Conservation (phyloP, 306 rosid genomes). For the Ceratonia siliqua region DNA sequence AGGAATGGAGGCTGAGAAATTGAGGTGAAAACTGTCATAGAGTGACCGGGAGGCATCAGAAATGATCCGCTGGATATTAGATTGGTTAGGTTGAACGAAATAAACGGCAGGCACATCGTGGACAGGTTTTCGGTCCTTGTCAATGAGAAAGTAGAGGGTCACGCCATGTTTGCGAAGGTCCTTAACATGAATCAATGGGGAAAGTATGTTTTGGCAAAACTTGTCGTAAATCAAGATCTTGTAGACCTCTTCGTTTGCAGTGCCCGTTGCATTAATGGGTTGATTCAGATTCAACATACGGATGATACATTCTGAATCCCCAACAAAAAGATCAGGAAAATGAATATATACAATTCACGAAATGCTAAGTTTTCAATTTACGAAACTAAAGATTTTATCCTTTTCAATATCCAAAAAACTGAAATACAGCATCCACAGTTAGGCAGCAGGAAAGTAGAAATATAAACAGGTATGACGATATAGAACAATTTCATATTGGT, state of each 20-base stretch:
- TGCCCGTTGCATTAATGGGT: conserved; percentile 62
- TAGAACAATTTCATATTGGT: neutral
- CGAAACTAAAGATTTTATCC: neutral
- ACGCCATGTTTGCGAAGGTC: conserved; percentile 92
- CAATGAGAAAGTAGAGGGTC: conserved; percentile 77
- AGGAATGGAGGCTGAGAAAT: conserved; percentile 78
- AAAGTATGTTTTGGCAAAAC: conserved; percentile 78
- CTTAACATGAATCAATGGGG: conserved; percentile 83
- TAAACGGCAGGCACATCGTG: conserved; percentile 86
- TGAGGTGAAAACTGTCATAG: conserved; percentile 69
- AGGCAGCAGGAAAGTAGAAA: neutral
- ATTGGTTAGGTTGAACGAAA: conserved; percentile 67
- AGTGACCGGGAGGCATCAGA: conserved; percentile 69
- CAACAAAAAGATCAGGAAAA: too few relatives aligned
- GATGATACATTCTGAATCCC: conserved; percentile 66
- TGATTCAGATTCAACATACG: conserved; percentile 93
- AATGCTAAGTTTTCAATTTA: too few relatives aligned
- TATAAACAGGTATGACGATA: neutral
- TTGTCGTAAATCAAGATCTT: conserved; percentile 82
- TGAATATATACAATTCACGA: too few relatives aligned
- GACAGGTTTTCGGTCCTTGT: conserved; percentile 84
- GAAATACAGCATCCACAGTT: neutral
- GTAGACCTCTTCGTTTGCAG: conserved; percentile 81
- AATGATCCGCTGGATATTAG: conserved; percentile 66
- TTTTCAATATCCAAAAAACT: neutral